phyloP scores from a whole-genome alignment of 2,329 filamentous ascomycete species.

The Zelopaecilomyces penicillatus region DNA sequence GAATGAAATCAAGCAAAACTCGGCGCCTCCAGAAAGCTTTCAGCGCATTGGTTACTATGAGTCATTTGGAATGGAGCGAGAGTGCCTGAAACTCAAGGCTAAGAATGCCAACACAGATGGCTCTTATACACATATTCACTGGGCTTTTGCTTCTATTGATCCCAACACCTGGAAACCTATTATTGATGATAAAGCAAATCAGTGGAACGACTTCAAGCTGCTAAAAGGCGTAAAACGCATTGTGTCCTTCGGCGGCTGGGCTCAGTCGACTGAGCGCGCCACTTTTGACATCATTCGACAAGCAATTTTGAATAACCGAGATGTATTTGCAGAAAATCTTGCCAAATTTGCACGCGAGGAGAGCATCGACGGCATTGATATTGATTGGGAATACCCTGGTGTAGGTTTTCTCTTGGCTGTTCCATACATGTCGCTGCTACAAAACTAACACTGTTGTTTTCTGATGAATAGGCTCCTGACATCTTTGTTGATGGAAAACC shows the following conservation, averaged over 20 bases:
- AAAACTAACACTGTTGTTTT: too few species aligned
- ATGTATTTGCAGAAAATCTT: constrained; percentile 24
- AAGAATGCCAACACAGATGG: constrained; percentile 12
- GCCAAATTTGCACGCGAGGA: constrained; percentile 28
- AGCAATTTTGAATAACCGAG: constrained; percentile 22
- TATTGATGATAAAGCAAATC: constrained; percentile 13
- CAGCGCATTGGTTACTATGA: constrained; percentile 16
- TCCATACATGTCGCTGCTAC: too few species aligned
- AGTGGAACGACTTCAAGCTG: constrained; percentile 17
- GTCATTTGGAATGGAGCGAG: constrained; percentile 7
- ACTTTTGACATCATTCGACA: constrained; percentile 16
- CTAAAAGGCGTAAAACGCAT: constrained; percentile 17
- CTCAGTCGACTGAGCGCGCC: constrained; percentile 14
- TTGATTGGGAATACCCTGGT: constrained; percentile 34
- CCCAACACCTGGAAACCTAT: too few species aligned
- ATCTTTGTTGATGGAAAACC: constrained; percentile 5
- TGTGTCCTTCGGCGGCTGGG: constrained; percentile 21
- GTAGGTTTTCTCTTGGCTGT: too few species aligned
- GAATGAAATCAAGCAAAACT: constrained; percentile 10
- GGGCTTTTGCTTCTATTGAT: constrained; percentile 20
- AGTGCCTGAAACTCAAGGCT: constrained; percentile 7
- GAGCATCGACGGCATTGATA: constrained; percentile 28
- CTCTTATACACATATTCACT: constrained; percentile 16
- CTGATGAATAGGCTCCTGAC: constrained; percentile 4
- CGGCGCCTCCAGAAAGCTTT: constrained; percentile 5